These are phyloP conservation scores for Talaromyces amestolkiae DNA, from an alignment of 2,329 filamentous ascomycete species.

Conservation along the genomic window DNA sequence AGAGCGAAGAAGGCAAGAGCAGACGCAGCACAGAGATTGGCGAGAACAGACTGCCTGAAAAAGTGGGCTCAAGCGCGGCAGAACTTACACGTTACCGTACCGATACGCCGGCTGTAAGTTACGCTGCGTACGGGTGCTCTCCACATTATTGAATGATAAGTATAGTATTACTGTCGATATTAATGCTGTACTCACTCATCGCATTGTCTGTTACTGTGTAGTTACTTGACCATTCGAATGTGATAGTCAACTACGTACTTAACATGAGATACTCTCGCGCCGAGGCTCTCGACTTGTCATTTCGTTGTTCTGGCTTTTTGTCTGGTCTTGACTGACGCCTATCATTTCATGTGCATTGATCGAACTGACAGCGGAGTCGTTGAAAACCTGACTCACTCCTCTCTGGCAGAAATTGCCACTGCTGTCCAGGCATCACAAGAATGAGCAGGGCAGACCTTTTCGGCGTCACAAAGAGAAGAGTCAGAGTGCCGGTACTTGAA, in stretches of 20 bases:
- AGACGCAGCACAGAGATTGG: neutral
- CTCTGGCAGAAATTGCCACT: neutral
- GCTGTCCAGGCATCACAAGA: neutral
- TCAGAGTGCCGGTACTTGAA: neutral
- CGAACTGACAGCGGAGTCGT: neutral
- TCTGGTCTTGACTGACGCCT: neutral
- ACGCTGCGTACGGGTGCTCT: neutral
- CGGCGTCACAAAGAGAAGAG: neutral
- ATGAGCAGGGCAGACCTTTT: neutral
- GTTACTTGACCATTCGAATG: neutral
- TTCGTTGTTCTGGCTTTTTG: neutral
- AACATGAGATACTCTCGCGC: neutral
- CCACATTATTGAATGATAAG: neutral
- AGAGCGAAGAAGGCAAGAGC: neutral
- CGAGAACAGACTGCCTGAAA: constrained; percentile 1
- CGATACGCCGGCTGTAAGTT: neutral
- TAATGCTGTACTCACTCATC: too few species aligned
- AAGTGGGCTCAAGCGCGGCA: constrained; percentile 12
- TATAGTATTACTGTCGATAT: too few species aligned
- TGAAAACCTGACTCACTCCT: neutral
- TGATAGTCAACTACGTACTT: neutral
- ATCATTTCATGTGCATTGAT: neutral
- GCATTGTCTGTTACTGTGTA: too few species aligned
- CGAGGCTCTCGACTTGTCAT: neutral
- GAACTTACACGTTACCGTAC: constrained; percentile 10